A percentile compares a stretch with the other conserved stretches of the same genome.
phyloP scores from a whole-genome alignment of 345 rosid species.

The Carallia brachiata region DNA sequence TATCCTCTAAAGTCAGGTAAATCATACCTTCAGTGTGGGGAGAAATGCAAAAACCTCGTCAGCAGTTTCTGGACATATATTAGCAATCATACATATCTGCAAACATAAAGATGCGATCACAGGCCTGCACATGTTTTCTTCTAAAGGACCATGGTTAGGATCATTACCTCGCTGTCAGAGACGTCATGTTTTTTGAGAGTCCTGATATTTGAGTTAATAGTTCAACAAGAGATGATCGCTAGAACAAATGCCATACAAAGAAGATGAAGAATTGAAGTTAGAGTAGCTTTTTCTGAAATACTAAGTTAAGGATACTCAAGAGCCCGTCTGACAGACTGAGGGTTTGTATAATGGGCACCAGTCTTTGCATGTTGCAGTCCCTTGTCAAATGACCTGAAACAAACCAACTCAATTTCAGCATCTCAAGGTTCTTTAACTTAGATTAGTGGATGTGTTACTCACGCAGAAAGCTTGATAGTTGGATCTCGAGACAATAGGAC shows the following conservation, averaged over 20 bases:
- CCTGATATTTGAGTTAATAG: constrained; percentile 51
- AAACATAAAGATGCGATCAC: constrained; percentile 28
- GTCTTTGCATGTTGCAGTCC: constrained; percentile 59
- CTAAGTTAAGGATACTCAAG: constrained; percentile 74
- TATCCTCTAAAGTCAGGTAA: constrained; percentile 6
- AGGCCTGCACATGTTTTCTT: constrained; percentile 12
- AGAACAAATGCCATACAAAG: constrained; percentile 3
- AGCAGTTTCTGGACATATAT: constrained; percentile 61
- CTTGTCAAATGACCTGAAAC: constrained; percentile 67
- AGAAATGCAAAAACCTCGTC: constrained; percentile 82
- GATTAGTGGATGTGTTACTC: constrained; percentile 25
- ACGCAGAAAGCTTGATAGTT: constrained; percentile 72
- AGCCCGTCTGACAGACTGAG: constrained; percentile 55
- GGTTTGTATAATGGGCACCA: constrained; percentile 47
- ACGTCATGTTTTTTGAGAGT: constrained; percentile 52
- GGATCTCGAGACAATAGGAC: constrained; percentile 73
- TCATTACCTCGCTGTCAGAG: constrained; percentile 70
- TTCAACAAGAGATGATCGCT: constrained; percentile 25
- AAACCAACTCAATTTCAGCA: constrained; percentile 16
- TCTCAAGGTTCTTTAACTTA: constrained; percentile 4
- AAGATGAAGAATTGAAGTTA: constrained; percentile 1
- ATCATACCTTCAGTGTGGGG: constrained; percentile 71
- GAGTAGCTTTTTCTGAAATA: constrained; percentile 6
- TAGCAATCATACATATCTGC: constrained; percentile 76
- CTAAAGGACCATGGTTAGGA: constrained; percentile 19